These are phyloP conservation scores for Coccinonectria pachysandricola DNA, from an alignment of 2,329 filamentous ascomycete species.

Conservation along the genomic window DNA sequence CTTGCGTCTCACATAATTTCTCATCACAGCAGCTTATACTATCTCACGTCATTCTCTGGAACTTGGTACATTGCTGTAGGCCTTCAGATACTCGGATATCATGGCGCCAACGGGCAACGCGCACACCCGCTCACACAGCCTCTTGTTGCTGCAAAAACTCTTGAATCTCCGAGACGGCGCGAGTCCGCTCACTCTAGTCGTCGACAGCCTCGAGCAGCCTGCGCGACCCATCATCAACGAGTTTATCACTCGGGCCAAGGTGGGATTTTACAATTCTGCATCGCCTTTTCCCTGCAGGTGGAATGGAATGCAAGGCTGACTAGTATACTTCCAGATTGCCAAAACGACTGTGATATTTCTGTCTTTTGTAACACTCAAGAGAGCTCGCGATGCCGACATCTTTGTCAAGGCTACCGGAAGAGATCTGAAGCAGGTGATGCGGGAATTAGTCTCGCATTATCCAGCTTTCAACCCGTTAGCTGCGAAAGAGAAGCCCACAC, in stretches of 20 bases:
- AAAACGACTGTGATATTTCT: constrained; percentile 65
- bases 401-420: constrained; percentile 58
- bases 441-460: constrained; percentile 48
- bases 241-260: constrained; percentile 66
- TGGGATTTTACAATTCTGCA: too few relatives aligned
- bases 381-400: constrained; percentile 53
- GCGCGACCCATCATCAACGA: constrained; percentile 60
- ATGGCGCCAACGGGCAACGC: constrained; percentile 49
- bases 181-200: constrained; percentile 76
- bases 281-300: neutral
- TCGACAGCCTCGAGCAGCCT: constrained; percentile 78
- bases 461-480: constrained; percentile 27
- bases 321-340: constrained; percentile 43
- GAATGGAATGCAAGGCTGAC: too few relatives aligned
- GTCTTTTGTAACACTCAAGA: constrained; percentile 63
- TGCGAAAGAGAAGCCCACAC: constrained; percentile 24
- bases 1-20: too few relatives aligned
- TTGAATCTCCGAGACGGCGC: constrained; percentile 67
- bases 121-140: constrained; percentile 73
- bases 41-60: too few relatives aligned
- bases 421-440: constrained; percentile 42
- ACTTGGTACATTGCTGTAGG: too few relatives aligned
- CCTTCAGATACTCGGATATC: too few relatives aligned
- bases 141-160: constrained; percentile 73
- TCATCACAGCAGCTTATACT: too few relatives aligned